phyloP scores from a whole-genome alignment of 169 alveolate species.

The Babesia ovis region DNA sequence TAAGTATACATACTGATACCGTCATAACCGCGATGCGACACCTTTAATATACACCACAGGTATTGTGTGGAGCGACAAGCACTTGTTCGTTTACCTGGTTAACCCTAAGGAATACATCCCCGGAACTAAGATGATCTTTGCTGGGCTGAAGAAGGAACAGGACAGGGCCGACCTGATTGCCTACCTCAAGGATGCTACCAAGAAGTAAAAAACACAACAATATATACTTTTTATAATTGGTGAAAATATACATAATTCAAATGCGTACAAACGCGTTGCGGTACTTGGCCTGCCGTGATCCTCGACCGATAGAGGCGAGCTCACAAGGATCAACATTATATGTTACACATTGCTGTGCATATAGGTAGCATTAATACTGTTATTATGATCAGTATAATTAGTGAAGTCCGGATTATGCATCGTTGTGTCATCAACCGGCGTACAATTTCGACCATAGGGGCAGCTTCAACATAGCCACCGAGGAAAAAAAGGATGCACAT shows the following conservation, averaged over 20 bases:
- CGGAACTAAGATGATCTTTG: conserved; percentile 96
- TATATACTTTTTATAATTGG: background rate
- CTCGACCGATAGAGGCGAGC: no score
- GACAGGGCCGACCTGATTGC: conserved; percentile 94
- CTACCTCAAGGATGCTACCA: conserved; percentile 84
- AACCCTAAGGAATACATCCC: conserved; percentile 92
- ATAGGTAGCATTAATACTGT: no score
- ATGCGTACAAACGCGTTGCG: background rate
- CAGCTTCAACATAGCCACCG: no score
- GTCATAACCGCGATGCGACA: background rate
- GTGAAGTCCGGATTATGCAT: no score
- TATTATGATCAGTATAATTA: no score
- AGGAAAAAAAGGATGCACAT: background rate
- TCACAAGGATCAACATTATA: no score
- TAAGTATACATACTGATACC: background rate
- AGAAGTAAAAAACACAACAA: background rate
- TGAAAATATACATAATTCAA: background rate
- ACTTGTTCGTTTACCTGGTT: conserved; percentile 85
- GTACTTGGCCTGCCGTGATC: background rate
- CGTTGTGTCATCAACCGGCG: background rate
- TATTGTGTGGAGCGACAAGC: conserved; percentile 89
- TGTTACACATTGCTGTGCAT: no score
- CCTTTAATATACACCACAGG: conserved; percentile 48
- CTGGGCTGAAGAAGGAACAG: conserved; percentile 93
- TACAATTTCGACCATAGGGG: background rate